These are phyloP conservation scores for Lactarius sp. DNA, from an alignment of 768 basidiomycete species.

Conservation along the genomic window DNA sequence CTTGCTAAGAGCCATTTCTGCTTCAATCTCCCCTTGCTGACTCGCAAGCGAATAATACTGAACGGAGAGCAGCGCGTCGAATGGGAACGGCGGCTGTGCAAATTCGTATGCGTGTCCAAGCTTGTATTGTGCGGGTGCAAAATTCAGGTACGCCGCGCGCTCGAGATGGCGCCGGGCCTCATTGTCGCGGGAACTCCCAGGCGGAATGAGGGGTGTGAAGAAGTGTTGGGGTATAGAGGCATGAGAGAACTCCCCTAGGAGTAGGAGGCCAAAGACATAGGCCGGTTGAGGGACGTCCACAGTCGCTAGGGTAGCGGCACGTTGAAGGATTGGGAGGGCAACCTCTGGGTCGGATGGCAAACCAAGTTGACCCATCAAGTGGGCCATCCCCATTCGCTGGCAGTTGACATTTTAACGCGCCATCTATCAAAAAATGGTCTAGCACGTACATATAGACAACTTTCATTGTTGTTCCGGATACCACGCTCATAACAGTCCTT, in stretches of 20 bases:
- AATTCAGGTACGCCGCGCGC: slow-evolving; percentile 78
- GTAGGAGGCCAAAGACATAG: slow-evolving; percentile 82
- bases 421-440: slow-evolving; percentile 15
- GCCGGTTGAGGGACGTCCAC: slow-evolving; percentile 82
- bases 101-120: slow-evolving; percentile 91
- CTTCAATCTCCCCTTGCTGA: slow-evolving; percentile 84
- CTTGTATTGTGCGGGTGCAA: slow-evolving; percentile 87
- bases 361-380: slow-evolving; percentile 82
- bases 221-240: slow-evolving; percentile 47
- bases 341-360: slow-evolving; percentile 46
- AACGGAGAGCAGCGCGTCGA: slow-evolving; percentile 84
- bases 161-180: slow-evolving; percentile 79
- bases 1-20: slow-evolving; percentile 94
- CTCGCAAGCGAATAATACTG: slow-evolving; percentile 84
- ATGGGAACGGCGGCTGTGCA: slow-evolving; percentile 76
- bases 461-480: slow-evolving; percentile 64
- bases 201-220: slow-evolving; percentile 51
- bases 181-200: slow-evolving; percentile 40
- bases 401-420: background rate
- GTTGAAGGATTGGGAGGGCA: slow-evolving; percentile 69
- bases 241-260: slow-evolving; percentile 79
- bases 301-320: slow-evolving; percentile 70
- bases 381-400: slow-evolving; percentile 89
- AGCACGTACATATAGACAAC: slow-evolving; percentile 62
- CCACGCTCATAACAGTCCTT: slow-evolving; percentile 87